These are phyloP conservation scores for Batkoa obscura DNA, from an alignment of 371 early-diverging fungal genomes.

Conservation along the genomic window DNA sequence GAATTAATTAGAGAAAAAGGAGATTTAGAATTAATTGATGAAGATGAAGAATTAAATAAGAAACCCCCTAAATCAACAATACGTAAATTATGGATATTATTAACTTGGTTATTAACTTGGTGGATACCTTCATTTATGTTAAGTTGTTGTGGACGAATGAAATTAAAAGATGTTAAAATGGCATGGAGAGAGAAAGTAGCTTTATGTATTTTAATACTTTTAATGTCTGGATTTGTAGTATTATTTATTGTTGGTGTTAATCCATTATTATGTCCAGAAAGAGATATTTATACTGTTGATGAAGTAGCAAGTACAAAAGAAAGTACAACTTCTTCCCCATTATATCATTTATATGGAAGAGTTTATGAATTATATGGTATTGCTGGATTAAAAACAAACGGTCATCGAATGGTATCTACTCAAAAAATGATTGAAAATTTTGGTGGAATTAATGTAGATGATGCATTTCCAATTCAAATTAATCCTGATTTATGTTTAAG, in stretches of 20 bases:
- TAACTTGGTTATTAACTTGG: constrained; percentile 66
- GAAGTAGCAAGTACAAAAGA: constrained; percentile 19
- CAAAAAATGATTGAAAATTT: constrained; percentile 28
- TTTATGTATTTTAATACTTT: constrained; percentile 46
- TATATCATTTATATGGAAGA: constrained; percentile 48
- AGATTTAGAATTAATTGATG: constrained; percentile 18
- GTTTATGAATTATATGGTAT: constrained; percentile 45
- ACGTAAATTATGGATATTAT: constrained; percentile 50
- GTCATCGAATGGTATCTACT: constrained; percentile 17
- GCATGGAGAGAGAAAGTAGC: constrained; percentile 88
- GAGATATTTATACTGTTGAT: constrained; percentile 33
- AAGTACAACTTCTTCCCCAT: constrained; percentile 20
- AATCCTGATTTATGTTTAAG: constrained; percentile 37
- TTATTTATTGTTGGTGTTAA: constrained; percentile 36
- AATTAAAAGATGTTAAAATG: constrained; percentile 69
- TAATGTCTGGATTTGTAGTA: constrained; percentile 24
- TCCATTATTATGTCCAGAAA: constrained; percentile 32
- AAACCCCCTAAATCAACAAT: constrained; percentile 13
- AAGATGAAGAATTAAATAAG: constrained; percentile 16
- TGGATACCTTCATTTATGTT: constrained; percentile 52
- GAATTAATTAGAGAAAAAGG: constrained; percentile 13
- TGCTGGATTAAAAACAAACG: constrained; percentile 18
- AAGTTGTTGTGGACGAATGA: constrained; percentile 47
- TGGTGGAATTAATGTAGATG: constrained; percentile 48
- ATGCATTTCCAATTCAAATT: constrained; percentile 47